Conservation (phyloP, 768 basidiomycete species). For the Lactarius pseudohatsudake region DNA sequence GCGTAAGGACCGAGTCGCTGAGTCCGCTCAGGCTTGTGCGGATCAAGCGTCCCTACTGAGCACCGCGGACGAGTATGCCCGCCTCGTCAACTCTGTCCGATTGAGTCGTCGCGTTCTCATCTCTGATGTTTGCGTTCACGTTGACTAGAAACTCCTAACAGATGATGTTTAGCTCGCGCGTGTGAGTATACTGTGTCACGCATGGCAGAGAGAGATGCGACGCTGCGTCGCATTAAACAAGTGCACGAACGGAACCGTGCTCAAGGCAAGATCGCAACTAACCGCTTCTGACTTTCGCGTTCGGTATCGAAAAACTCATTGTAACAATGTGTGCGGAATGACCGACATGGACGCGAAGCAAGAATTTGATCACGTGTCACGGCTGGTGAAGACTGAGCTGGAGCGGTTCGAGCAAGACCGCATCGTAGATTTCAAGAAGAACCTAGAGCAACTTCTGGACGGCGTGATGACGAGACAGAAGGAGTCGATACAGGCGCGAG, state of each 20-base stretch:
- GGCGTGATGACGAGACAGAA: constrained; percentile 86
- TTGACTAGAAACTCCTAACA: constrained; percentile 33
- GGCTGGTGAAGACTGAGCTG: constrained; percentile 73
- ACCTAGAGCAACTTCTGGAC: constrained; percentile 79
- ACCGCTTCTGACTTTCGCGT: constrained; percentile 49
- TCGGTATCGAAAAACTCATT: background rate
- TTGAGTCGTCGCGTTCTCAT: constrained; percentile 38
- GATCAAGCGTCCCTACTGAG: constrained; percentile 81
- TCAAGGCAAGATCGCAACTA: constrained; percentile 69
- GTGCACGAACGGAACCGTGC: constrained; percentile 79
- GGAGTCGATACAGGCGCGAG: constrained; percentile 45
- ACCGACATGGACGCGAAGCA: constrained; percentile 76
- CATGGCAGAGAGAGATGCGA: constrained; percentile 79
- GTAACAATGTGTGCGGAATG: constrained; percentile 66
- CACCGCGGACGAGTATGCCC: constrained; percentile 91
- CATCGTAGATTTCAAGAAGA: constrained; percentile 87
- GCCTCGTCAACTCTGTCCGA: constrained; percentile 83
- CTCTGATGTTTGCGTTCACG: background rate
- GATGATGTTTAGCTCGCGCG: constrained; percentile 86
- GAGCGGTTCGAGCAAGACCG: constrained; percentile 91
- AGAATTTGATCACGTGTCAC: constrained; percentile 88
- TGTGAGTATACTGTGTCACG: constrained; percentile 64
- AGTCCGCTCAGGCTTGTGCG: constrained; percentile 72
- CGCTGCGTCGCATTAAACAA: constrained; percentile 68
- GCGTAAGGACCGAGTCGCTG: constrained; percentile 67